Evolutionary conservation across 164 flowering plant genomes (phyloP).

Genomic region (Kingdonia uniflora): DNA sequence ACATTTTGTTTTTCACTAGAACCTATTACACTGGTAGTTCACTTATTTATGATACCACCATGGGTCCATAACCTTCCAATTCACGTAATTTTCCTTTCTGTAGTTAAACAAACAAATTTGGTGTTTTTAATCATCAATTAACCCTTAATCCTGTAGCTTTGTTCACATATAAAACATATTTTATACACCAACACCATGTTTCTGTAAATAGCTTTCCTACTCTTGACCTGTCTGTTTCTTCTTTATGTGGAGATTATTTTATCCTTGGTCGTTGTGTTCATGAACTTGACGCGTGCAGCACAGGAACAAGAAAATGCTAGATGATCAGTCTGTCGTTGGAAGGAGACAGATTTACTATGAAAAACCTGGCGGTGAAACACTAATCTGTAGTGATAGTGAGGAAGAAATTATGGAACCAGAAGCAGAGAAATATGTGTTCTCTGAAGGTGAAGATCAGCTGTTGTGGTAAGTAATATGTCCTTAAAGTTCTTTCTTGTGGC

Average conservation of each 20-base stretch:
- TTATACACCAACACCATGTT: neutral
- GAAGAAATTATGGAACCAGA: constrained; percentile 69
- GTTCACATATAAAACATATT: too few species aligned
- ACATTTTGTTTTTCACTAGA: too few species aligned
- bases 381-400: constrained; percentile 95
- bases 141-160: neutral
- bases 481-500: too few species aligned
- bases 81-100: too few species aligned
- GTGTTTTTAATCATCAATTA: neutral
- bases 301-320: constrained; percentile 99
- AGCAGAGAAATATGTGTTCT: constrained; percentile 73
- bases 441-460: constrained; percentile 79
- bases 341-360: constrained; percentile 94
- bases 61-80: too few species aligned
- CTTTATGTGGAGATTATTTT: neutral
- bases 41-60: too few species aligned
- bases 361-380: constrained; percentile 77
- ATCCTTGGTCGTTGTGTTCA: constrained; percentile 15
- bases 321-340: constrained; percentile 93
- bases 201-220: neutral
- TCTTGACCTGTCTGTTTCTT: neutral
- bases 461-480: constrained; percentile 52
- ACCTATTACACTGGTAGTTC: too few species aligned
- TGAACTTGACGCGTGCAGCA: constrained; percentile 25
- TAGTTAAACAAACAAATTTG: too few species aligned